phyloP scores from a whole-genome alignment of 176 grass and related monocot species.

The Alopecurus myosuroides region DNA sequence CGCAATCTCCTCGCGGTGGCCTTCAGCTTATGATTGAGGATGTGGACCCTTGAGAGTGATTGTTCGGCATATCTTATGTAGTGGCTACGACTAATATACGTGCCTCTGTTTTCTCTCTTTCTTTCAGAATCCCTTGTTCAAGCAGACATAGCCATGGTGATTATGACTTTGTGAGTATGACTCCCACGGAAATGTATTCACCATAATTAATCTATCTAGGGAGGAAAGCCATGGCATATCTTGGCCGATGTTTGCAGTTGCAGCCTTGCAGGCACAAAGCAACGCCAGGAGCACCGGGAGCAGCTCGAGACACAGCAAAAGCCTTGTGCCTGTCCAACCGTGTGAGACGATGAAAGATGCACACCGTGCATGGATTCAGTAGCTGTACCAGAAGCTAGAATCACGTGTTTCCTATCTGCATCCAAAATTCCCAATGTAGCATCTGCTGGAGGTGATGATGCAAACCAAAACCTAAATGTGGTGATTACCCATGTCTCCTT shows the following conservation, averaged over 20 bases:
- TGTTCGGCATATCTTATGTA: neutral
- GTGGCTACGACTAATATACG: neutral
- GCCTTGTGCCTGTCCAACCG: slow-evolving; percentile 52
- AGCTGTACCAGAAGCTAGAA: neutral
- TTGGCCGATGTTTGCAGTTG: slow-evolving; percentile 37
- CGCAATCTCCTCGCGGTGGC: too few relatives aligned
- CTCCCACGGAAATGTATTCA: neutral
- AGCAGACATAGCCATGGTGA: neutral
- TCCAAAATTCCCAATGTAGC: neutral
- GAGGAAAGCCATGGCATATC: slow-evolving; percentile 51
- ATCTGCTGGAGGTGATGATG: neutral
- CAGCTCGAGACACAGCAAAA: slow-evolving; percentile 60
- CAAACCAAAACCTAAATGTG: neutral
- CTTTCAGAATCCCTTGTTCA: neutral
- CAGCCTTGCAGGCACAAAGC: slow-evolving; percentile 82
- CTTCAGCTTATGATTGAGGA: too few relatives aligned
- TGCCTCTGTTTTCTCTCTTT: neutral
- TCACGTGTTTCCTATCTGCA: neutral
- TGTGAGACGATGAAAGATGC: slow-evolving; percentile 54
- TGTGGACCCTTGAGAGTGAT: too few relatives aligned
- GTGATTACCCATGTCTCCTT: neutral
- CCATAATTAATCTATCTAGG: slow-evolving; percentile 10
- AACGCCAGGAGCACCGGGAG: slow-evolving; percentile 45
- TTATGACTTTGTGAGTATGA: neutral
- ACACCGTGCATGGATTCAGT: slow-evolving; percentile 24